These are phyloP conservation scores for Ceratorhiza oryzae-sativae DNA, from an alignment of 1,284 basidiomycete genomes.

Conservation along the genomic window DNA sequence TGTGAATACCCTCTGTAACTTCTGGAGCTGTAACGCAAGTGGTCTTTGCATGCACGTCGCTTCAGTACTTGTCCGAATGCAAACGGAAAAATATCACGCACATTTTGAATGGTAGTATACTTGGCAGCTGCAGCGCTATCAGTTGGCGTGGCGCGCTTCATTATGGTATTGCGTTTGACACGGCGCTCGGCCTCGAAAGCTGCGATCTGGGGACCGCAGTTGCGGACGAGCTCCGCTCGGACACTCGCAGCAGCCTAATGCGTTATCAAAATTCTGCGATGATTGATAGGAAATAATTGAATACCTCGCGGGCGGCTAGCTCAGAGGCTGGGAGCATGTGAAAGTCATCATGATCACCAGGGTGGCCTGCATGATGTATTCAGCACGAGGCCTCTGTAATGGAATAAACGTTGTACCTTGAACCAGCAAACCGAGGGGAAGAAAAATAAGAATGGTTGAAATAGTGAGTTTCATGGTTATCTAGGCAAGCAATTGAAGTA, in stretches of 20 bases:
- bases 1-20: conserved; percentile 22
- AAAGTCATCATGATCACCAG: conserved; percentile 21
- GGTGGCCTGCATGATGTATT: background rate
- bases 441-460: background rate
- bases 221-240: conserved; percentile 20
- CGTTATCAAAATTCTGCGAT: background rate
- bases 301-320: conserved; percentile 25
- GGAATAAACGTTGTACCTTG: background rate
- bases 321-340: conserved; percentile 28
- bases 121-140: conserved; percentile 2
- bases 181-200: conserved; percentile 25
- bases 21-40: conserved; percentile 31
- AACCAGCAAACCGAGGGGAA: conserved; percentile 4
- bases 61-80: background rate
- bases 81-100: background rate
- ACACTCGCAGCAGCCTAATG: background rate
- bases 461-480: conserved; percentile 9
- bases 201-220: conserved; percentile 22
- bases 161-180: conserved; percentile 19
- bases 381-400: background rate
- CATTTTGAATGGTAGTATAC: conserved; percentile 30
- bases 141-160: background rate
- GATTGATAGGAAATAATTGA: too few species aligned
- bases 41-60: background rate
- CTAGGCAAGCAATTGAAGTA: background rate